phyloP scores from a whole-genome alignment of 2,329 filamentous ascomycete species.

The Fusarium vanettenii region DNA sequence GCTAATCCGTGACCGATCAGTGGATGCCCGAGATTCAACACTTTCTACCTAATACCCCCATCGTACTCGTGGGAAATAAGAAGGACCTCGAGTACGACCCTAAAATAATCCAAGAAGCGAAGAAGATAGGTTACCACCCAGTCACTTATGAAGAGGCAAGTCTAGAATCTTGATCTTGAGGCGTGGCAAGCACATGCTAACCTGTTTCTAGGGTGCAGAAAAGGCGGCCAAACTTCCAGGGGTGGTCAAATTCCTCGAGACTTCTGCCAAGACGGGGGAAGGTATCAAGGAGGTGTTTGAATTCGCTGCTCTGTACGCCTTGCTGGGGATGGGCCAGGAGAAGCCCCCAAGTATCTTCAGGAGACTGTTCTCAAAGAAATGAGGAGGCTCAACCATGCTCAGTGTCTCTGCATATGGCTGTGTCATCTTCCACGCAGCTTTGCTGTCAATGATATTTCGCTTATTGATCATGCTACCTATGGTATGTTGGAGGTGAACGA shows the following conservation, averaged over 20 bases:
- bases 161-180: not conserved
- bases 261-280: not conserved
- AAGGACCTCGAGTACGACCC: not conserved
- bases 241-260: not conserved
- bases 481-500: not conserved
- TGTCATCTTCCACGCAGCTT: not conserved
- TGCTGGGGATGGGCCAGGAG: not conserved
- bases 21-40: not conserved
- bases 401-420: not conserved
- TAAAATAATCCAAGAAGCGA: not conserved
- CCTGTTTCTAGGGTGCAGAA: not conserved
- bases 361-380: not conserved
- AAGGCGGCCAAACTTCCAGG: not conserved
- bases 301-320: not conserved
- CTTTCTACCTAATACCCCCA: not conserved
- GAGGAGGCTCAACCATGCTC: not conserved
- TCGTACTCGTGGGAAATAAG: not conserved
- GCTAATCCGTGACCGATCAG: not conserved
- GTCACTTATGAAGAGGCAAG: not conserved
- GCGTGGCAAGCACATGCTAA: not conserved
- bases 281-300: not conserved
- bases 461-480: not conserved
- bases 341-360: not conserved
- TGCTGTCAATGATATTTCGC: no score
- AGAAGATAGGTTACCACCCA: not conserved